A percentile compares a stretch with the other conserved stretches of the same genome.
phyloP scores from a whole-genome alignment of 352 stramenopile species.

The Thraustotheca clavata region DNA sequence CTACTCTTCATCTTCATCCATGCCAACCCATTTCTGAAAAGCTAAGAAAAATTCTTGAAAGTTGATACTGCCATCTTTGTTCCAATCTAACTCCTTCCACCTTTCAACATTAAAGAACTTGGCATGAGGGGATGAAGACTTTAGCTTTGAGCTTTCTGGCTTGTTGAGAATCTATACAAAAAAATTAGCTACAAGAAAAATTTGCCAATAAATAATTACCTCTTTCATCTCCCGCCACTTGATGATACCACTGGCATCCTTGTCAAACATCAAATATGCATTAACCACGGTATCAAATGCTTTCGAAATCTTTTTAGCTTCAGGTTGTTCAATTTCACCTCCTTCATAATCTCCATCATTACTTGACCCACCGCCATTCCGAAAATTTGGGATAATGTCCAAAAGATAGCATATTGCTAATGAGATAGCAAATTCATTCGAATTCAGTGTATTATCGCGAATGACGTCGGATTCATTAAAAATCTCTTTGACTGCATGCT shows the following conservation, averaged over 20 bases:
- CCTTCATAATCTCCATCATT: slow-evolving; percentile 19
- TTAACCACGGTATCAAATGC: slow-evolving; percentile 76
- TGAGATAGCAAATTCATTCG: slow-evolving; percentile 82
- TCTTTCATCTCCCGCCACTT: slow-evolving; percentile 44
- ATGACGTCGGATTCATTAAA: slow-evolving; percentile 88
- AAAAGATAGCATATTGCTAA: slow-evolving; percentile 78
- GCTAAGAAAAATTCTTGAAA: slow-evolving; percentile 86
- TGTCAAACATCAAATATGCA: slow-evolving; percentile 79
- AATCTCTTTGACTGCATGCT: slow-evolving; percentile 61
- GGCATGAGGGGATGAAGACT: not conserved
- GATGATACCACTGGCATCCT: slow-evolving; percentile 73
- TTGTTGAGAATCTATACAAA: slow-evolving; percentile 29
- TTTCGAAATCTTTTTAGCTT: slow-evolving; percentile 49
- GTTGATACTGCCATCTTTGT: slow-evolving; percentile 82
- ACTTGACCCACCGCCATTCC: slow-evolving; percentile 25
- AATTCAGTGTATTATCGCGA: slow-evolving; percentile 71
- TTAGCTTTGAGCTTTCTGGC: slow-evolving; percentile 32
- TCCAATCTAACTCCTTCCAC: slow-evolving; percentile 82
- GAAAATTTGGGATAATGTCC: slow-evolving; percentile 56
- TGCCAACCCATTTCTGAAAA: slow-evolving; percentile 79
- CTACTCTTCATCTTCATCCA: slow-evolving; percentile 36
- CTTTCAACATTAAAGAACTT: slow-evolving; percentile 35
- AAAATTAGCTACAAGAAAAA: slow-evolving; percentile 55
- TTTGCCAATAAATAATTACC: no score
- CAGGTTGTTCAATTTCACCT: slow-evolving; percentile 27